These are phyloP conservation scores for Trichosanthes cucumerina DNA, from an alignment of 306 rosid species.

Conservation along the genomic window DNA sequence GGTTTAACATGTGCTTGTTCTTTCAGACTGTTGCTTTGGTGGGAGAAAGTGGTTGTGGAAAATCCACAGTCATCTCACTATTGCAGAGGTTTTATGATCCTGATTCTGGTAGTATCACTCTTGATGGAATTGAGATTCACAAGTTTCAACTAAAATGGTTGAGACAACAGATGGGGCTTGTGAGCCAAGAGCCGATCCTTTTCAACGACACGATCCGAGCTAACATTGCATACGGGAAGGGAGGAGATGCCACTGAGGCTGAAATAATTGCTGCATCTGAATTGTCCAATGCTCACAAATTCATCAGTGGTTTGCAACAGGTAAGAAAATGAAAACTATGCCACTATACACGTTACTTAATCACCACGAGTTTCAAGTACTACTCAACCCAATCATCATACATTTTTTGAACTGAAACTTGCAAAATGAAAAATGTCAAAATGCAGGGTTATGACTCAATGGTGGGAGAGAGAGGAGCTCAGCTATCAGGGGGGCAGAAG, in stretches of 20 bases:
- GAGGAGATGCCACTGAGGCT: conserved; percentile 38
- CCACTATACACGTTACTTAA: too few relatives aligned
- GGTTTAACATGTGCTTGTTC: not conserved
- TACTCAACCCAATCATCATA: too few relatives aligned
- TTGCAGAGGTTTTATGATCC: conserved; percentile 69
- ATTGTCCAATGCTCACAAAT: conserved; percentile 64
- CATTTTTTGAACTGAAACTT: not conserved
- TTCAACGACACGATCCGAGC: conserved; percentile 69
- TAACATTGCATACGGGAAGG: conserved; percentile 63
- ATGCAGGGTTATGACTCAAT: conserved; percentile 57
- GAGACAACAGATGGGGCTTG: conserved; percentile 70
- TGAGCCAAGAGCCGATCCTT: conserved; percentile 68
- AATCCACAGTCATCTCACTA: conserved; percentile 64
- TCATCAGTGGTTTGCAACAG: conserved; percentile 55
- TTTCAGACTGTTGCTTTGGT: conserved; percentile 73
- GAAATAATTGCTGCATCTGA: conserved; percentile 64
- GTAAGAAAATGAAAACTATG: conserved; percentile 15
- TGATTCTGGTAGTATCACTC: conserved; percentile 46
- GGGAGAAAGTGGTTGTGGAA: conserved; percentile 86
- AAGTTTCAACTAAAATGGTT: conserved; percentile 60
- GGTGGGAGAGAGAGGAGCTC: conserved; percentile 64
- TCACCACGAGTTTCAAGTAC: not conserved
- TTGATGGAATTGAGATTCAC: conserved; percentile 50
- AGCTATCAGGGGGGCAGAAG: conserved; percentile 75
- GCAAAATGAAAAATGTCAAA: not conserved